Conservation (phyloP, 352 stramenopile genomes). For the Phytophthora tubulina region DNA sequence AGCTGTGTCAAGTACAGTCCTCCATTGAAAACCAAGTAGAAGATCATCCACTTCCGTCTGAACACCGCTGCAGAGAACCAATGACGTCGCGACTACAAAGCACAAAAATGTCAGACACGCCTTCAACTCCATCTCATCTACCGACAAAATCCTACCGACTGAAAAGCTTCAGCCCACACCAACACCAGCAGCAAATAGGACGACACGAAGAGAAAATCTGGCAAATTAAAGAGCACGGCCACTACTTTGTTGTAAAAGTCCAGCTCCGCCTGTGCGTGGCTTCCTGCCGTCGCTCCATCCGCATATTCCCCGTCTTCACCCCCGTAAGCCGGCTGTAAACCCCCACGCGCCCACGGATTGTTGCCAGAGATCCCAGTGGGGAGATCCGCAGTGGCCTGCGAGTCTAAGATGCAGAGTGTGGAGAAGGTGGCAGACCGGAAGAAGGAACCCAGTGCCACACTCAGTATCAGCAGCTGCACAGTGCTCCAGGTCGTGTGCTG, state of each 20-base stretch:
- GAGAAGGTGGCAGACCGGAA: constrained; percentile 90
- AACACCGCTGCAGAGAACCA: constrained; percentile 91
- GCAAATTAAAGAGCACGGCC: constrained; percentile 92
- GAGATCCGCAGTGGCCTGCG: constrained; percentile 64
- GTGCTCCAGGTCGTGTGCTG: constrained; percentile 81
- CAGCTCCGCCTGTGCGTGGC: constrained; percentile 66
- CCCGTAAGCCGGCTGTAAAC: constrained; percentile 15
- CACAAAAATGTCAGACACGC: constrained; percentile 17
- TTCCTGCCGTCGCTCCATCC: constrained; percentile 27
- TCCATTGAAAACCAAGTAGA: constrained; percentile 94
- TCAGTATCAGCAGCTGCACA: constrained; percentile 85
- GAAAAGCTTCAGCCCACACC: constrained; percentile 92
- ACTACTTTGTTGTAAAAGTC: constrained; percentile 93
- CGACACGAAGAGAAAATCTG: constrained; percentile 93
- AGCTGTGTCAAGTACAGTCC: constrained; percentile 90
- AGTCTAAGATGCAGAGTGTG: constrained; percentile 90
- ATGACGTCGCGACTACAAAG: constrained; percentile 81
- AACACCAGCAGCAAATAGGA: constrained; percentile 92
- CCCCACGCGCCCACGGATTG: constrained; percentile 32
- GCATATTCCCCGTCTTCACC: constrained; percentile 27
- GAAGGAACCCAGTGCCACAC: constrained; percentile 84
- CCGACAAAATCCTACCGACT: constrained; percentile 65
- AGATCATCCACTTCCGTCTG: constrained; percentile 91
- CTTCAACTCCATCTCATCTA: not conserved
- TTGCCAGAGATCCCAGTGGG: constrained; percentile 37